These are phyloP conservation scores for Cyphellophora europaea DNA, from an alignment of 2,329 filamentous ascomycete species.

Conservation along the genomic window DNA sequence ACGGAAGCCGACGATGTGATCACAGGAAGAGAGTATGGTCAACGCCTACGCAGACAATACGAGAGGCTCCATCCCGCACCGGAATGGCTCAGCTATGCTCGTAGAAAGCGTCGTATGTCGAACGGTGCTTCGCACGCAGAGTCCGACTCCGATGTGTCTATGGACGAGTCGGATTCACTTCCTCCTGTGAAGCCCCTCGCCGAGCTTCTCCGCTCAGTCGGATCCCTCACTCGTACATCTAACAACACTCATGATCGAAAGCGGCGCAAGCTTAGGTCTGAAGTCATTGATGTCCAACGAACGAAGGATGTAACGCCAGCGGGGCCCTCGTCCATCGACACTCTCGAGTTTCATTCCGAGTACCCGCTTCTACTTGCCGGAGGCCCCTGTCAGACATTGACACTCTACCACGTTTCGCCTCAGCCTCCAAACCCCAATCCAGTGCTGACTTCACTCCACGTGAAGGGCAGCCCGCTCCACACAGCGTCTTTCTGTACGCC, in stretches of 20 bases:
- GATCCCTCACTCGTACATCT: slow-evolving; percentile 50
- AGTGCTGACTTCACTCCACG: slow-evolving; percentile 78
- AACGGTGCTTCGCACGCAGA: slow-evolving; percentile 37
- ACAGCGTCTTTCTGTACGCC: slow-evolving; percentile 72
- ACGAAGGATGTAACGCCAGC: slow-evolving; percentile 70
- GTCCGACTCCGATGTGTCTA: slow-evolving; percentile 34
- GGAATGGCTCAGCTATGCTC: slow-evolving; percentile 43
- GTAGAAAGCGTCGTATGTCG: slow-evolving; percentile 14
- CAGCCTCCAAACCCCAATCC: slow-evolving; percentile 74
- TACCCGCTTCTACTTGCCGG: slow-evolving; percentile 76
- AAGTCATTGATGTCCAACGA: slow-evolving; percentile 82
- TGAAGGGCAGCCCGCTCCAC: slow-evolving; percentile 72
- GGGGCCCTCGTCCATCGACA: slow-evolving; percentile 59
- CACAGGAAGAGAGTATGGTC: slow-evolving; percentile 75
- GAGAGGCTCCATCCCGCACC: slow-evolving; percentile 52
- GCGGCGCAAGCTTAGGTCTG: slow-evolving; percentile 64
- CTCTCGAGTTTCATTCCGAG: slow-evolving; percentile 79
- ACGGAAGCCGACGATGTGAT: slow-evolving; percentile 79
- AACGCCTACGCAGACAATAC: slow-evolving; percentile 69
- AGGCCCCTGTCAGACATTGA: slow-evolving; percentile 74
- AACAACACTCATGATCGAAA: slow-evolving; percentile 44
- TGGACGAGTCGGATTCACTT: slow-evolving; percentile 47
- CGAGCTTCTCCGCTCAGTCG: slow-evolving; percentile 65
- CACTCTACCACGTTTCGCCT: slow-evolving; percentile 79
- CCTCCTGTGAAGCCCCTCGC: slow-evolving; percentile 68